Base-by-base conservation (phyloP, 176 grass and related monocot species). In the Carex scoparia region DNA sequence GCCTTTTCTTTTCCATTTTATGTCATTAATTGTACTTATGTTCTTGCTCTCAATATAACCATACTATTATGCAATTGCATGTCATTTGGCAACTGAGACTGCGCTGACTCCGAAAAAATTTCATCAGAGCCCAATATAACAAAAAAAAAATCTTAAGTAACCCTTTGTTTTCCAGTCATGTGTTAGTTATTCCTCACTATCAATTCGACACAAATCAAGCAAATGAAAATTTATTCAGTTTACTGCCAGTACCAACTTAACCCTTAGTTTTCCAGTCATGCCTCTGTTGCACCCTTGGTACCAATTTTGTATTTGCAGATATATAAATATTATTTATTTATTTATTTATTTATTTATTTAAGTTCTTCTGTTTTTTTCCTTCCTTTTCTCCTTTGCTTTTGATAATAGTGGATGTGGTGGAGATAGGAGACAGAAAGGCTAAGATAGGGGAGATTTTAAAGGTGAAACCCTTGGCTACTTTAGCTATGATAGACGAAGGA, bases 401-500 rank as follows among this genome's bases (percentile, higher is more conserved):
- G 9, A 28, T 35, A 61, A 48, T 73, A 99, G 96, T 99, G 84
- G 96, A 99, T 88, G 96, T 99, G 93, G 96, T 95, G 75, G 96
- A 99, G 84, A 95, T 95, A 57, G 96, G 96, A 84, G 93, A 94
- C 84, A 94, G 91, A 38, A 89, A 85, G 84, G 93, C 93, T 58
- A 95, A 91, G 27, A 76, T 99, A 15, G 96, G 96, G 16, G 96
- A 99, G 18, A 84, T 99, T 85, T 90, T 99, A 61, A 99, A 93
- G 79, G 96, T 99, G 69, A 99, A 99, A 61, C 96, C 96, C 4
- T 92, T 99, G 86, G 96, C 90, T 65, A 91, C 96, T 92, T 90
- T 99, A 81, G 96, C 96, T 35, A 99, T 99, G 96, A 95, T 99
- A 84, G 96, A 99, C 28, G 95, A 98, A 76, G 95, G 95, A 38